These are phyloP conservation scores for Fusarium nodosum DNA, from an alignment of 2,329 filamentous ascomycete genomes.

Conservation along the genomic window DNA sequence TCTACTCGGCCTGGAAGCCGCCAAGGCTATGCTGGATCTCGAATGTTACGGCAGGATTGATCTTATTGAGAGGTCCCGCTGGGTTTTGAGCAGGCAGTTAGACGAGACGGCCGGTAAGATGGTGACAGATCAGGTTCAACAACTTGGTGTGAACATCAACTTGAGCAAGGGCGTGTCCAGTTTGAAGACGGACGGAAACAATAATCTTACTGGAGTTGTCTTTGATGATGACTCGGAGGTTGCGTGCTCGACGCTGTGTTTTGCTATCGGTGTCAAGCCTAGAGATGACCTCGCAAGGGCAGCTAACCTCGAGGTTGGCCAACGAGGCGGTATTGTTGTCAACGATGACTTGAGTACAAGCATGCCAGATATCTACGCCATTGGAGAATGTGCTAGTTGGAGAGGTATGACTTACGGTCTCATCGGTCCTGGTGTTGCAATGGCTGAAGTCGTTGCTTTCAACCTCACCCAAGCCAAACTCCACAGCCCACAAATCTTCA, in stretches of 20 bases:
- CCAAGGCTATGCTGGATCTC: conserved; percentile 91
- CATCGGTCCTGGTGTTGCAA: conserved; percentile 90
- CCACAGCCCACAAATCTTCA: conserved; percentile 78
- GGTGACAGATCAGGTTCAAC: conserved; percentile 84
- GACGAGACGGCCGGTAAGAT: conserved; percentile 84
- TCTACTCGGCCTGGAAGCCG: conserved; percentile 86
- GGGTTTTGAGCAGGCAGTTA: conserved; percentile 85
- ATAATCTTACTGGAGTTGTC: conserved; percentile 77
- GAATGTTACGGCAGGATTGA: conserved; percentile 80
- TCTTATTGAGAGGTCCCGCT: conserved; percentile 84
- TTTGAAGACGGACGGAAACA: conserved; percentile 76
- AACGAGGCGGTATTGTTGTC: conserved; percentile 81
- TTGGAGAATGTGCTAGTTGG: conserved; percentile 94
- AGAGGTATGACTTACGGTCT: conserved; percentile 87
- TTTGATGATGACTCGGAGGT: conserved; percentile 87
- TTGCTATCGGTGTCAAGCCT: conserved; percentile 88
- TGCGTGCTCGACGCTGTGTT: conserved; percentile 85
- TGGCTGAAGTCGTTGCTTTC: conserved; percentile 92
- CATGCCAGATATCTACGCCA: conserved; percentile 80
- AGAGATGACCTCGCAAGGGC: conserved; percentile 80
- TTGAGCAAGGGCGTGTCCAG: conserved; percentile 80
- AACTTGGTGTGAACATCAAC: conserved; percentile 84
- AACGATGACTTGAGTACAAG: conserved; percentile 78
- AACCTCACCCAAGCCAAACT: conserved; percentile 87
- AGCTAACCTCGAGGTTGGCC: conserved; percentile 79